Conservation (phyloP, 1,284 basidiomycete species). For the Microbotryum silenes-acaulis region DNA sequence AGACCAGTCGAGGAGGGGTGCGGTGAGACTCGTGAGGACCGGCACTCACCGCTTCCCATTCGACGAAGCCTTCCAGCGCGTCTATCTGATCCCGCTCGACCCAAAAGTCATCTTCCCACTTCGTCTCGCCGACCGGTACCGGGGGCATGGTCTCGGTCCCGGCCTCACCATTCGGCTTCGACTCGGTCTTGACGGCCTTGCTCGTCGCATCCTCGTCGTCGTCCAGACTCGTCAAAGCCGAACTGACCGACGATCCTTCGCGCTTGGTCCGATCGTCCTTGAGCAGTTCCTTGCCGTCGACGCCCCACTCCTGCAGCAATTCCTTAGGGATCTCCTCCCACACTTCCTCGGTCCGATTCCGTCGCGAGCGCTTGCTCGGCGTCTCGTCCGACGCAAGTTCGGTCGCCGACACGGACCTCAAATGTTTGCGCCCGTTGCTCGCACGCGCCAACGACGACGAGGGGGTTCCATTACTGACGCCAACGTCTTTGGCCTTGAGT, state of each 20-base stretch:
- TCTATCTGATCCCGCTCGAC: slow-evolving; percentile 27
- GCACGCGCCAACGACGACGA: too few species aligned
- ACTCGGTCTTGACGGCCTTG: slow-evolving; percentile 2
- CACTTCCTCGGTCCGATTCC: slow-evolving; percentile 49
- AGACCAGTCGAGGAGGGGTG: neutral
- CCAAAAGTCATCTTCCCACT: slow-evolving; percentile 37
- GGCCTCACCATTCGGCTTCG: neutral
- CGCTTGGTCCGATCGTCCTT: slow-evolving; percentile 28
- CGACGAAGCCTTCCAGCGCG: slow-evolving; percentile 51
- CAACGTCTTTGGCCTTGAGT: slow-evolving; percentile 46
- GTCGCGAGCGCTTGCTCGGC: slow-evolving; percentile 51
- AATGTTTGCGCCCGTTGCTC: neutral
- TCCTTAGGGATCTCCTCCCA: slow-evolving; percentile 72
- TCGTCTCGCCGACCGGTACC: slow-evolving; percentile 36
- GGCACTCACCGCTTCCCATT: slow-evolving; percentile 69
- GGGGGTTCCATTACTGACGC: too few species aligned
- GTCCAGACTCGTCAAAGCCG: slow-evolving; percentile 4
- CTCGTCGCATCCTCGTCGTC: slow-evolving; percentile 7
- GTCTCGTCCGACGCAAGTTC: slow-evolving; percentile 40
- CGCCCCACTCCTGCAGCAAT: slow-evolving; percentile 48
- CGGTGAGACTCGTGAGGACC: neutral
- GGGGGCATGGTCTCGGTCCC: slow-evolving; percentile 25
- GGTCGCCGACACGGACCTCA: neutral
- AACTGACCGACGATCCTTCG: neutral
- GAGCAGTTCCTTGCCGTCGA: too few species aligned